Base-by-base conservation (phyloP, 371 early-diverging fungal species). In the Syncephalastrum sp. region DNA sequence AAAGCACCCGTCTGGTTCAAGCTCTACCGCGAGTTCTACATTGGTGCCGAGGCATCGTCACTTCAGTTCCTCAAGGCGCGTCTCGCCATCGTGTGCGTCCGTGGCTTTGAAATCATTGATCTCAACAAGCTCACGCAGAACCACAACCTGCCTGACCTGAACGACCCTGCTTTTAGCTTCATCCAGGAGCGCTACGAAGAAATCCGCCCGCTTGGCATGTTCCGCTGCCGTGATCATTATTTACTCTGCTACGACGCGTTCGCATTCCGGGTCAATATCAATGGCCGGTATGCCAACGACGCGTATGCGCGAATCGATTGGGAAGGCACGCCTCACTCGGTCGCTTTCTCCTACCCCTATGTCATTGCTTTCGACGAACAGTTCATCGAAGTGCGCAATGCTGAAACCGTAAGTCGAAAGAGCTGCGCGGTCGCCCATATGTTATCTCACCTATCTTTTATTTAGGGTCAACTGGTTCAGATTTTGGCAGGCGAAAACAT, bases 231-330 rank as follows among this genome's bases (percentile, higher is more conserved):
- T 25, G 87, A 90, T 12, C 82, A 91, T 65, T 92, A 91, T 66
- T 61, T 97, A 46, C 82, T 96, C 16, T 96, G 96, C 68, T 97
- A 95, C 70, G 87, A 93, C 74, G 90, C 88, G 55, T 93, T 93
- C 79, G 93, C 87, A 0, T 95, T 96, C 63, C 93, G 86, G 68
- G 92, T 97, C 24, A 87, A 96, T 70, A 87, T 85, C 47, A 70
- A 68, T 46, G 69, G 69, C 5, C n/a, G 23, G 1, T 57, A 51
- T 17, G 47, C 58, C 5, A 61, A 48, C 7, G 53, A 47, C 15
- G 41, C 41, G 17, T 57, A 61, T 44, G 29, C 25, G n/a, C 45
- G 61, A 43, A 74, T 75, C 56, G 68, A 65, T 17, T 85, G 83
- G 87, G 82, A 79, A 55, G 82, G 83, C 7, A 64, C 63, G 5